Base-by-base conservation (phyloP, 176 grass and related monocot genomes). In the Tillandsia fasciculata region DNA sequence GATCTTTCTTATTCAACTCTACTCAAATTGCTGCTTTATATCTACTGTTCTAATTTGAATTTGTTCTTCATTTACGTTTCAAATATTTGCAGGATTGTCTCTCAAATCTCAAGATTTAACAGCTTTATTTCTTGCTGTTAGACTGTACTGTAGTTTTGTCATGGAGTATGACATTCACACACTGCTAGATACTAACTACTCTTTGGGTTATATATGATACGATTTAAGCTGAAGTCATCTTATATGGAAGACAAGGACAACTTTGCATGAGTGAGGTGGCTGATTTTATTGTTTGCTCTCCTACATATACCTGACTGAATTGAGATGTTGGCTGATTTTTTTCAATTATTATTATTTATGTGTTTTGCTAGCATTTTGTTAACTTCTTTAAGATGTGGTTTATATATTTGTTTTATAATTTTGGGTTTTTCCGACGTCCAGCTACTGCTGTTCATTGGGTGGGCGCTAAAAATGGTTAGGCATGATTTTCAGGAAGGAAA, bases 91-190 rank as follows among this genome's bases (percentile, higher is more conserved):
- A 99, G 95, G 95, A 78, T 69, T 99, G 48, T 99, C 95, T 56
- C 84, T 99, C 14, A 99, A 99, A 80, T 90, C 95, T 59, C 95
- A 99, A 76, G 86, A 99, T 80, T 70, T 99, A 74, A 99, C 95
- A 11, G 95, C 95, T 12, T 72, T 99, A 56, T 99, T 99, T 76
- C 85, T 99, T 88, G 87, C 87, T 77, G 95, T 86, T 83, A 99
- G 95, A 83, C 77, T 99, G 8, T 99, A 99, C 70, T 99, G 95
- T 78, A 99, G 95, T 77, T 80, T 99, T 75, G 95, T 93, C 59
- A 99, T 99, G 95, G 95, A 99, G 76, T 99, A 93, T 80, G 95
- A 99, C 77, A 99, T 99, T 67, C 95, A 99, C 80, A 99, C 95
- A 2, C 49, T 99, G 65, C 75, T 99, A 49, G 95, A 99, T 65